A percentile compares a stretch with the other conserved stretches of the same genome.
These are phyloP conservation scores for Cucumis melo DNA, from an alignment of 306 rosid genomes.

Conservation along the genomic window DNA sequence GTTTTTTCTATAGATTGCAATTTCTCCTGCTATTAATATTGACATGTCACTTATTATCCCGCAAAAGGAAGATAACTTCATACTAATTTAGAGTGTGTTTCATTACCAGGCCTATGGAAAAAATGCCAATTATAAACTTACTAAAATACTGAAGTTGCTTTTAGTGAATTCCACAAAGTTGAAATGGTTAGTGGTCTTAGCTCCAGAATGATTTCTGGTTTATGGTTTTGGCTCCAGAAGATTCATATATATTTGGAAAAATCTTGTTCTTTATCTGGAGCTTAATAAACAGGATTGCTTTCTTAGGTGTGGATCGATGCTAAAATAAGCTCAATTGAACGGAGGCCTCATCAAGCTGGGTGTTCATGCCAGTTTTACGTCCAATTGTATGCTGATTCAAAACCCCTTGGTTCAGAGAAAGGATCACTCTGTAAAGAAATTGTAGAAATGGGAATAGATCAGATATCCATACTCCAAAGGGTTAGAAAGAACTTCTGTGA, in stretches of 20 bases:
- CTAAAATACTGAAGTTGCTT: background rate
- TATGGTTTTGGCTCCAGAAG: background rate
- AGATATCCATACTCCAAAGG: conserved; percentile 59
- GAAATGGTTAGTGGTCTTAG: background rate
- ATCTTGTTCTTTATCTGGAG: conserved; percentile 6
- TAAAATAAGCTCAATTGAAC: conserved; percentile 65
- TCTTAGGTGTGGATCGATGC: conserved; percentile 67
- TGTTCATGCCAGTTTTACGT: conserved; percentile 68
- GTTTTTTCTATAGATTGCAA: background rate
- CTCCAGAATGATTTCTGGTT: background rate
- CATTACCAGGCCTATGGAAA: conserved; percentile 1
- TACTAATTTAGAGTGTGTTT: background rate
- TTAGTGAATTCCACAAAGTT: background rate
- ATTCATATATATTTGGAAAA: background rate
- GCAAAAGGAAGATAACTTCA: background rate
- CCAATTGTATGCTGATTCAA: conserved; percentile 56
- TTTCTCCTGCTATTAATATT: background rate
- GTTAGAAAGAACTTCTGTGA: conserved; percentile 31
- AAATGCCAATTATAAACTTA: background rate
- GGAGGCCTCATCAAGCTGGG: conserved; percentile 57
- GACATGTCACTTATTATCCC: background rate
- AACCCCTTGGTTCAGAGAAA: conserved; percentile 61
- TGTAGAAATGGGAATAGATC: conserved; percentile 36
- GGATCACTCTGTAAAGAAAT: conserved; percentile 50
- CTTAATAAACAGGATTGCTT: conserved; percentile 5